Percentiles rank a stretch among this genome's conserved stretches.
These are phyloP conservation scores for Paramecium tetraurelia DNA, from an alignment of 73 alveolate species.

Conservation along the genomic window DNA sequence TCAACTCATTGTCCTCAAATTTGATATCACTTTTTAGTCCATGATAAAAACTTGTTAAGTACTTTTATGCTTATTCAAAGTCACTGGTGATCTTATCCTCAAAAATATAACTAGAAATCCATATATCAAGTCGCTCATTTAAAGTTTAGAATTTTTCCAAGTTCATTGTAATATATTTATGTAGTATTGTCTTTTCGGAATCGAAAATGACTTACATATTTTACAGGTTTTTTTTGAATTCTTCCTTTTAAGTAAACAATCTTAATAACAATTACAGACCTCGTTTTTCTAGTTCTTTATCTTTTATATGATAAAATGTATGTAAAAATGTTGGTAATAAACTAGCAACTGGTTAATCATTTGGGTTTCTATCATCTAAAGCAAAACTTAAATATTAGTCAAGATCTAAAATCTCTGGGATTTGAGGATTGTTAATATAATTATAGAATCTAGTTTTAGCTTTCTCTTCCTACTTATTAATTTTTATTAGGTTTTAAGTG, in stretches of 20 bases:
- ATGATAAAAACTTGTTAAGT: not conserved
- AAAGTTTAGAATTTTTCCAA: not conserved
- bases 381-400: slow-evolving; percentile 32
- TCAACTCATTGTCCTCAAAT: slow-evolving; percentile 20
- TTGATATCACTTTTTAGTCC: slow-evolving; percentile 22
- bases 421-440: not conserved
- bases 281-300: slow-evolving; percentile 56
- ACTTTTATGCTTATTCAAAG: not conserved
- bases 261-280: slow-evolving; percentile 9
- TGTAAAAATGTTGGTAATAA: slow-evolving; percentile 38
- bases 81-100: not conserved
- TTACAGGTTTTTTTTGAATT: slow-evolving; percentile 10
- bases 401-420: slow-evolving; percentile 20
- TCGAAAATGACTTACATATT: slow-evolving; percentile 52
- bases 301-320: slow-evolving; percentile 36
- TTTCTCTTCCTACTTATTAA: not conserved
- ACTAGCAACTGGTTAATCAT: slow-evolving; percentile 45
- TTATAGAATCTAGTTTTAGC: not conserved
- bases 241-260: slow-evolving; percentile 48
- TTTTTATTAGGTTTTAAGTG: not conserved
- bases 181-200: slow-evolving; percentile 6
- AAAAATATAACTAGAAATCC: slow-evolving; percentile 29
- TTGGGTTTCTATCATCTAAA: not conserved
- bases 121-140: slow-evolving; percentile 39
- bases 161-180: not conserved